phyloP scores from a whole-genome alignment of 192 early-diverging fungal genomes.

The Gamsiella multidivaricata region DNA sequence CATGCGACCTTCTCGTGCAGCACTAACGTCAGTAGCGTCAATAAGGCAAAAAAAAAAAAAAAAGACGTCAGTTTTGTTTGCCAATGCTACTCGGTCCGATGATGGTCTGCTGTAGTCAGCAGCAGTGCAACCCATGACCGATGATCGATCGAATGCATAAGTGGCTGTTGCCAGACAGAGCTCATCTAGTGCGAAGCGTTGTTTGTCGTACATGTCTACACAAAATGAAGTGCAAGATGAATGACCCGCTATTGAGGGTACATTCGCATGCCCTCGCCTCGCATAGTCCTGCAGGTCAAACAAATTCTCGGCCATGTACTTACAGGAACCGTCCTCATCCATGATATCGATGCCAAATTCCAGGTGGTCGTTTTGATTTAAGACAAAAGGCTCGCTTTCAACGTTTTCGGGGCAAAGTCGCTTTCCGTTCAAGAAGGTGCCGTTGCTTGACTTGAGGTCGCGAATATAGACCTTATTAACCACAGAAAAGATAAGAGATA shows the following conservation, averaged over 20 bases:
- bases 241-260: too few relatives aligned
- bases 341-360: slow-evolving; percentile 88
- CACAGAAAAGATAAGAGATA: background rate
- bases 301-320: too few relatives aligned
- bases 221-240: background rate
- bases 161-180: too few relatives aligned
- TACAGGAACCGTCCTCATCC: slow-evolving; percentile 73
- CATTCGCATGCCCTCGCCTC: too few relatives aligned
- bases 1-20: slow-evolving; percentile 52
- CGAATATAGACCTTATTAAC: slow-evolving; percentile 69
- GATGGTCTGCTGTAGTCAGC: background rate
- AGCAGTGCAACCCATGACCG: background rate
- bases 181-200: too few relatives aligned
- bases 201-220: slow-evolving; percentile 9
- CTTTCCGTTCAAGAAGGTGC: slow-evolving; percentile 81
- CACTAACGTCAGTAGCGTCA: slow-evolving; percentile 14
- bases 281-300: too few relatives aligned
- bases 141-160: background rate
- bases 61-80: background rate
- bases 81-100: background rate
- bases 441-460: slow-evolving; percentile 83
- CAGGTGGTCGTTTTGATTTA: slow-evolving; percentile 69
- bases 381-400: slow-evolving; percentile 65
- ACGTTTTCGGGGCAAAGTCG: slow-evolving; percentile 73
- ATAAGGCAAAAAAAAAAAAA: too few relatives aligned